phyloP scores from a whole-genome alignment of 176 grass and related monocot genomes.

The Zea luxurians region DNA sequence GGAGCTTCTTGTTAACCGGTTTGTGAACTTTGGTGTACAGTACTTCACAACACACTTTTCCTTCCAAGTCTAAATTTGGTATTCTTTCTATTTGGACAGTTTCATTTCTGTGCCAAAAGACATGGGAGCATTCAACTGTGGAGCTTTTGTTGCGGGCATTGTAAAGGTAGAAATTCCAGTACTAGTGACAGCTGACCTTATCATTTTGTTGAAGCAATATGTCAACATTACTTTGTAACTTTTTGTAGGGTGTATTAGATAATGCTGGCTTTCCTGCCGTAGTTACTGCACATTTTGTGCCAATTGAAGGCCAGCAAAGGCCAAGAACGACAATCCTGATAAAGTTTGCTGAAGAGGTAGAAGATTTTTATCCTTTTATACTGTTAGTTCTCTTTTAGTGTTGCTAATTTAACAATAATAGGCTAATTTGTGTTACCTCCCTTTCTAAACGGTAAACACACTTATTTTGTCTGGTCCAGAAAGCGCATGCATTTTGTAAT shows the following conservation, averaged over 20 bases:
- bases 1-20: conserved; percentile 97
- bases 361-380: conserved; percentile 14
- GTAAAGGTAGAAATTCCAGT: conserved; percentile 59
- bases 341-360: conserved; percentile 96
- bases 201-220: conserved; percentile 17
- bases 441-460: background rate
- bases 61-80: background rate
- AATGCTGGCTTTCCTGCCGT: conserved; percentile 83
- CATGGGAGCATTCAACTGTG: conserved; percentile 98
- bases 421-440: background rate
- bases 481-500: background rate
- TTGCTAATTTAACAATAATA: background rate
- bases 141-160: conserved; percentile 95
- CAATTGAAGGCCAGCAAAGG: conserved; percentile 86
- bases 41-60: conserved; percentile 19
- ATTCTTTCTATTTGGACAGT: conserved; percentile 48
- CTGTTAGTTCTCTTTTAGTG: background rate
- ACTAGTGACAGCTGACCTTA: conserved; percentile 2
- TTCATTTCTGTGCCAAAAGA: conserved; percentile 98
- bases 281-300: conserved; percentile 91
- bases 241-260: conserved; percentile 78
- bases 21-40: conserved; percentile 28
- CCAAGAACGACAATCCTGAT: conserved; percentile 95
- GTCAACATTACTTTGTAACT: conserved; percentile 3
- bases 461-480: background rate